These are phyloP conservation scores for Cucumis hystrix DNA, from an alignment of 306 rosid species.

Conservation along the genomic window DNA sequence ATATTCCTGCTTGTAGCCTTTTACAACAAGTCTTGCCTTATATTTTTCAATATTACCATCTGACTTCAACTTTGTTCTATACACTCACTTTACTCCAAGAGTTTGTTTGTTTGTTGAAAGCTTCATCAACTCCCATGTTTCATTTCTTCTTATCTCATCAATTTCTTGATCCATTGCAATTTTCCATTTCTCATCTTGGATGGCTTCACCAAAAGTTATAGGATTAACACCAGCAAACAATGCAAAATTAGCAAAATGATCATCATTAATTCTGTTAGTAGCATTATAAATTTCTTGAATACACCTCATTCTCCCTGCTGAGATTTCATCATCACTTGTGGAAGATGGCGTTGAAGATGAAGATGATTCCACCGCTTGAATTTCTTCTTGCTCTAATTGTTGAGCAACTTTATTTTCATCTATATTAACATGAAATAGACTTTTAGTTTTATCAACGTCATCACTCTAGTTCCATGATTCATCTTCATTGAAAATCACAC, in stretches of 20 bases:
- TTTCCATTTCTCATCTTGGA: no score
- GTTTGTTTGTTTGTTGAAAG: background rate
- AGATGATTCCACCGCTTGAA: background rate
- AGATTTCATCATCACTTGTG: background rate
- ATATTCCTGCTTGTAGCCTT: background rate
- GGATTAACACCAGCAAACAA: no score
- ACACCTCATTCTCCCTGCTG: background rate
- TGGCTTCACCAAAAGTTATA: no score
- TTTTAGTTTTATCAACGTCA: no score
- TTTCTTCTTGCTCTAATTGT: background rate
- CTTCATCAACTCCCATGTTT: background rate
- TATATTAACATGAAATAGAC: no score
- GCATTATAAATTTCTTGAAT: background rate
- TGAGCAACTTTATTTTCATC: no score
- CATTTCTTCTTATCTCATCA: background rate
- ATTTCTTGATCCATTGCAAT: no score
- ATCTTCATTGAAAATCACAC: no score
- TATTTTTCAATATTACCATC: background rate
- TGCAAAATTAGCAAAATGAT: no score
- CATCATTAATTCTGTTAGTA: no score
- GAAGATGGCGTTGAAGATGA: background rate
- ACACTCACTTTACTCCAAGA: background rate
- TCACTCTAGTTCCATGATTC: no score
- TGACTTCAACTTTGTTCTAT: background rate
- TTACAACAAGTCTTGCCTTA: background rate